Evolutionary conservation across 2,329 filamentous ascomycete genomes (phyloP), one percentile per base, ranked within the genome.

Genomic region (Apiospora malaysiana): DNA sequence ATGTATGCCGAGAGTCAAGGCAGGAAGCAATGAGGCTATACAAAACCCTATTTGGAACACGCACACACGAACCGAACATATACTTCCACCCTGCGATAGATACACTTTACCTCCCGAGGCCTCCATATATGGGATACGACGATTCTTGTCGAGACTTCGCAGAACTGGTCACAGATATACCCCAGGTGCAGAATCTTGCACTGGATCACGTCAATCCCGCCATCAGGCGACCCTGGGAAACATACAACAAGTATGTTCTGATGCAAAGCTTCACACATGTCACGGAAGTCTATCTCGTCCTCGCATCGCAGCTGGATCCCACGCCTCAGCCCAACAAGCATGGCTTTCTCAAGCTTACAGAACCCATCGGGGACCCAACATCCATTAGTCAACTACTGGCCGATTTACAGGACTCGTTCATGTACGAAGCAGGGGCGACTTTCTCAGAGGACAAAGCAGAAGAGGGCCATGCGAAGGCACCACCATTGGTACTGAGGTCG

Each of bases 171-270:
- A 76, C 73, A 40, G 77, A 79, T 43, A 76, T 81, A 0, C 76
- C 81, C 42, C 76, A 80, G 49, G 78, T 85, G 16, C 76, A 76
- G 59, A 78, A 80, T 45, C 78, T 87, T 8, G 85, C 84, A 2
- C 79, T 87, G 66, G 85, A 87, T 75, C 82, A 85, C 70, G 83
- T 86, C 45, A 79, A 79, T 40, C 77, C 81, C 21, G 78, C 82
- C 45, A 79, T 85, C 68, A 82, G 85, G 67, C 78, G 83, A 46
- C 85, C 84, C 21, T 86, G 85, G 85, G 85, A 87, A 78, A 82
- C 82, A 14, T 87, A 86, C 78, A 85, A 85, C 78, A 86, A 86
- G 77, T 83, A 84, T 43, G 80, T 80, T 32, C 76, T 86, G 56
- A 80, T 86, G 69, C 78, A 83, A 65, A 81, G 80, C 69, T 86